Percentiles rank a stretch among this genome's conserved stretches.
phyloP scores from a whole-genome alignment of 331 rosid species.

The Telfairia occidentalis region DNA sequence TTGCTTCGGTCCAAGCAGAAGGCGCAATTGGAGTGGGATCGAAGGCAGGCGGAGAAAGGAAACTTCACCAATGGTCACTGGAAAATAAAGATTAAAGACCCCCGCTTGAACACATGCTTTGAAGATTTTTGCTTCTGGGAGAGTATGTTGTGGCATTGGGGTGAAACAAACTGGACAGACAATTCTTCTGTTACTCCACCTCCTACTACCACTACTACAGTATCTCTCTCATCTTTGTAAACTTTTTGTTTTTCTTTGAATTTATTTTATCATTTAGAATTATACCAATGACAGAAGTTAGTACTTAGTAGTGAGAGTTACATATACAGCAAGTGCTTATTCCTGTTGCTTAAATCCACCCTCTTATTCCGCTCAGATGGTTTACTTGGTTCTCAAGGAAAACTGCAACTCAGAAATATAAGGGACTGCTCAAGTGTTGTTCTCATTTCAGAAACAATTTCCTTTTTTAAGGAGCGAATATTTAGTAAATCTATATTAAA shows the following conservation, averaged over 20 bases:
- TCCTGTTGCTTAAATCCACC: background rate
- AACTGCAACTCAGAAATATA: background rate
- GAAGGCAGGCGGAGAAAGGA: slow-evolving; percentile 69
- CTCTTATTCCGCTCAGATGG: background rate
- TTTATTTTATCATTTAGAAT: background rate
- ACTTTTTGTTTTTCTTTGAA: slow-evolving; percentile 1
- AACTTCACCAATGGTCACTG: slow-evolving; percentile 77
- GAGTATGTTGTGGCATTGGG: slow-evolving; percentile 93
- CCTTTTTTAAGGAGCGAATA: background rate
- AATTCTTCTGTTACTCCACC: slow-evolving; percentile 36
- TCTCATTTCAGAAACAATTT: background rate
- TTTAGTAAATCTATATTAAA: background rate
- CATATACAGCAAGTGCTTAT: background rate
- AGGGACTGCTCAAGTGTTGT: background rate
- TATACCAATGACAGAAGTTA: background rate
- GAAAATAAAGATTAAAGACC: slow-evolving; percentile 65
- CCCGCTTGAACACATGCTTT: slow-evolving; percentile 50
- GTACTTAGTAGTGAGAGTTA: background rate
- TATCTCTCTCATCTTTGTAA: slow-evolving; percentile 26
- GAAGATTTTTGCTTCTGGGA: slow-evolving; percentile 91
- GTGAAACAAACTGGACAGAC: slow-evolving; percentile 84
- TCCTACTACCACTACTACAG: slow-evolving; percentile 23
- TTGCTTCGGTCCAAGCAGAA: slow-evolving; percentile 80
- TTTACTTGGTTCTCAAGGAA: background rate
- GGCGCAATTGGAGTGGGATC: slow-evolving; percentile 81